phyloP scores from a whole-genome alignment of 495 filamentous ascomycete species.

The Daldinia childiae region DNA sequence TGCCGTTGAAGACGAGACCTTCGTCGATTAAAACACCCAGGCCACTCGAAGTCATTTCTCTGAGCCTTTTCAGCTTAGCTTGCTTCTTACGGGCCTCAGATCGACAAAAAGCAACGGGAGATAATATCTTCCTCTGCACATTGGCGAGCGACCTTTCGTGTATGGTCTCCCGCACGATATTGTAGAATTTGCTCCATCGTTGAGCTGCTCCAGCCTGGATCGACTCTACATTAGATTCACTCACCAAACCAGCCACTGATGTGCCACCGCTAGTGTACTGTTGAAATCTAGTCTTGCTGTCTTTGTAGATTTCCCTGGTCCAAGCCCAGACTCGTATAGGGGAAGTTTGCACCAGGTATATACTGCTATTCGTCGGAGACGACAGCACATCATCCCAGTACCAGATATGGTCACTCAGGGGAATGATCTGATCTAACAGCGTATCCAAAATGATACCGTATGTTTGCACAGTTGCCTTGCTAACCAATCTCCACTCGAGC shows the following conservation, averaged over 20 bases:
- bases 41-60: slow-evolving; percentile 83
- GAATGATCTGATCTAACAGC: slow-evolving; percentile 81
- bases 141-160: slow-evolving; percentile 68
- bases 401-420: slow-evolving; percentile 81
- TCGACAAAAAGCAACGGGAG: slow-evolving; percentile 74
- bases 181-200: slow-evolving; percentile 81
- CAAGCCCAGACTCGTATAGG: slow-evolving; percentile 75
- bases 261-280: slow-evolving; percentile 44
- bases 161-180: slow-evolving; percentile 76
- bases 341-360: slow-evolving; percentile 85
- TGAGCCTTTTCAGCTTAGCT: slow-evolving; percentile 68
- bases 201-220: slow-evolving; percentile 50
- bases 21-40: slow-evolving; percentile 87
- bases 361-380: slow-evolving; percentile 72
- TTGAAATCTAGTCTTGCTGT: slow-evolving; percentile 61
- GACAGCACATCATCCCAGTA: slow-evolving; percentile 91
- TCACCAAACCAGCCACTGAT: slow-evolving; percentile 12
- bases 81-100: slow-evolving; percentile 76
- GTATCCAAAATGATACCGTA: slow-evolving; percentile 79
- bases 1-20: slow-evolving; percentile 68
- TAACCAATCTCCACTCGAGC: slow-evolving; percentile 85
- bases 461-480: slow-evolving; percentile 85
- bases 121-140: slow-evolving; percentile 67
- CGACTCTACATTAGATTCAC: slow-evolving; percentile 19
- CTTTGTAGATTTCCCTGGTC: slow-evolving; percentile 68